phyloP scores from a whole-genome alignment of 2,329 filamentous ascomycete genomes.

The Fusarium nygamai region DNA sequence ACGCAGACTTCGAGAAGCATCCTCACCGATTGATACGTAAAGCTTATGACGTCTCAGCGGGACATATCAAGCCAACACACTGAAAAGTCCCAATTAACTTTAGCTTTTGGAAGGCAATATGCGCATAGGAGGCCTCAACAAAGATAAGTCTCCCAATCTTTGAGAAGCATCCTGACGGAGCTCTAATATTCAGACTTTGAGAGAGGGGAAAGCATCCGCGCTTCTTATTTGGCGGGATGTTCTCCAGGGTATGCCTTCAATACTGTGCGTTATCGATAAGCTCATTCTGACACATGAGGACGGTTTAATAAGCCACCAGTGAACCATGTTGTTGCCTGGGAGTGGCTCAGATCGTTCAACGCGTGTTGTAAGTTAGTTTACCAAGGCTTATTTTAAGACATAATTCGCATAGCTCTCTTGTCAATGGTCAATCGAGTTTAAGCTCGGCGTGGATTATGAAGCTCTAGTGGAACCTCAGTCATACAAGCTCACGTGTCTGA shows the following conservation, averaged over 20 bases:
- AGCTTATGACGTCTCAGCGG: background rate
- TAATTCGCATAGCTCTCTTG: background rate
- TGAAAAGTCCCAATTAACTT: background rate
- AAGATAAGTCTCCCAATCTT: background rate
- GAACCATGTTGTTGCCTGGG: fast-evolving
- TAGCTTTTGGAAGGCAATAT: background rate
- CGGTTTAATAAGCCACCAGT: no score
- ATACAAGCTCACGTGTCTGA: background rate
- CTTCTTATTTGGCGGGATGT: no score
- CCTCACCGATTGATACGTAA: background rate
- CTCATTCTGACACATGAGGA: background rate
- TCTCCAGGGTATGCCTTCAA: fast-evolving
- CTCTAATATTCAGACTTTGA: background rate
- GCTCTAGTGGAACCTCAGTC: no score
- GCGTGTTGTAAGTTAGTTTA: background rate
- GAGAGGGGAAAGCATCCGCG: background rate
- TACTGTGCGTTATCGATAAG: background rate
- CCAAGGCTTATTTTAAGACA: background rate
- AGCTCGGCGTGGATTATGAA: no score
- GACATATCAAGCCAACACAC: background rate
- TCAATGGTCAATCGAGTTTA: background rate
- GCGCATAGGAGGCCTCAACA: background rate
- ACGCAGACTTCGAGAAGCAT: background rate
- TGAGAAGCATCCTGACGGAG: background rate
- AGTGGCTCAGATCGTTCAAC: background rate